phyloP scores from a whole-genome alignment of 768 basidiomycete genomes.

The Tulasnella sp. region DNA sequence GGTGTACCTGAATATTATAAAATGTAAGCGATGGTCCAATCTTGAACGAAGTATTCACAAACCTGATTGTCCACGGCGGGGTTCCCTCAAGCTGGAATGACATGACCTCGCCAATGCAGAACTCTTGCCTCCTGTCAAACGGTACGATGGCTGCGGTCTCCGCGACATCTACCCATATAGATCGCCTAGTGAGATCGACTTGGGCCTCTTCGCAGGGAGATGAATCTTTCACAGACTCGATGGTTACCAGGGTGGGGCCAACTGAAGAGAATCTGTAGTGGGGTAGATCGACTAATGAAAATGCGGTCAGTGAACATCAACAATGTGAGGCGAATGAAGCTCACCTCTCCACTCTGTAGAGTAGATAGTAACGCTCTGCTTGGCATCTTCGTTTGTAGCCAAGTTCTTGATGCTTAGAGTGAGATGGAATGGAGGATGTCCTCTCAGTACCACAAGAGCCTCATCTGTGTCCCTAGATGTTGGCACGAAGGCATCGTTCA shows the following conservation, averaged over 20 bases:
- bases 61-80: conserved; percentile 74
- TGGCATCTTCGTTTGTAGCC: conserved; percentile 51
- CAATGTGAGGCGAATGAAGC: background rate
- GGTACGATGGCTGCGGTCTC: conserved; percentile 90
- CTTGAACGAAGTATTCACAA: background rate
- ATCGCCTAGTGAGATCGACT: conserved; percentile 45
- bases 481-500: conserved; percentile 51
- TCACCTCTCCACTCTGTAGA: conserved; percentile 45
- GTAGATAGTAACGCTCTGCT: conserved; percentile 38
- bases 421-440: conserved; percentile 75
- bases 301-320: too few relatives aligned
- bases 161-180: conserved; percentile 83
- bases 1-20: conserved; percentile 63
- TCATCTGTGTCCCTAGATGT: conserved; percentile 41
- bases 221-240: conserved; percentile 68
- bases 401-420: conserved; percentile 64
- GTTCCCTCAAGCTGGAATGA: conserved; percentile 91
- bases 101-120: conserved; percentile 79
- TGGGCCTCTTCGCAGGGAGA: conserved; percentile 67
- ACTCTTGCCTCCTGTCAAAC: conserved; percentile 60
- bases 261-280: conserved; percentile 62
- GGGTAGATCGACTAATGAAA: conserved; percentile 37
- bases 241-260: conserved; percentile 65
- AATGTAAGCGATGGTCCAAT: conserved; percentile 11
- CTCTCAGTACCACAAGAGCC: conserved; percentile 56